A percentile compares a stretch with the other conserved stretches of the same genome.
Evolutionary conservation across 1,284 basidiomycete genomes (phyloP).

Genomic region (Schizophyllum amplum): DNA sequence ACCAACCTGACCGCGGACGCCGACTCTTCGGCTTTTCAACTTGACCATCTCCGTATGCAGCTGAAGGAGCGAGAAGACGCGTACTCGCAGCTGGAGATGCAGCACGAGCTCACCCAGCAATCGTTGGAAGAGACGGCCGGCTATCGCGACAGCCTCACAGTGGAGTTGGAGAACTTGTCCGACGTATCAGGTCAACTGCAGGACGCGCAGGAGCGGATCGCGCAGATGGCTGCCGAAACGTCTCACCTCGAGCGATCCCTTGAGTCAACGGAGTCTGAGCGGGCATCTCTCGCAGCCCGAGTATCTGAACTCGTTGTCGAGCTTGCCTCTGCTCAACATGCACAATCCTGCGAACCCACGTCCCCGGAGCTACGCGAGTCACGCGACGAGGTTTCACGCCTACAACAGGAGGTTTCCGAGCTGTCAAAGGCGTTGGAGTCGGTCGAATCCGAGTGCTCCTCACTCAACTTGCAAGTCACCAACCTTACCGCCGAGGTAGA

Average conservation of each 20-base stretch:
- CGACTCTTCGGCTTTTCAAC: neutral
- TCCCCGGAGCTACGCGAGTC: constrained; percentile 18
- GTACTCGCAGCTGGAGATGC: neutral
- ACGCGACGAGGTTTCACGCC: constrained; percentile 28
- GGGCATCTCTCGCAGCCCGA: too few species aligned
- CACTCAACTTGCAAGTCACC: constrained; percentile 49
- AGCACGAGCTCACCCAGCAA: neutral
- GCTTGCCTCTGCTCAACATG: too few species aligned
- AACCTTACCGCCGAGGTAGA: constrained; percentile 55
- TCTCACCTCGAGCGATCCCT: too few species aligned
- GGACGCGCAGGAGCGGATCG: constrained; percentile 6
- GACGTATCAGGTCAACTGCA: constrained; percentile 15
- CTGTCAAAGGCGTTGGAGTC: constrained; percentile 37
- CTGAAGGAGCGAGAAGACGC: neutral
- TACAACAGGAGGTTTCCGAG: constrained; percentile 31
- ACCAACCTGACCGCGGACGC: constrained; percentile 22
- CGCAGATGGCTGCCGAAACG: constrained; percentile 15
- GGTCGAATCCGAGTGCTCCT: constrained; percentile 54
- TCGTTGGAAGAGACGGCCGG: too few species aligned
- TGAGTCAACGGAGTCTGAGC: too few species aligned
- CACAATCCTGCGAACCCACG: neutral
- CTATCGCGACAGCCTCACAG: constrained; percentile 26
- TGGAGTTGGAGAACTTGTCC: constrained; percentile 25
- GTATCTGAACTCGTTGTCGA: too few species aligned
- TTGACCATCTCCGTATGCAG: neutral